These are phyloP conservation scores for Xerocomus amazonicus DNA, from an alignment of 1,284 basidiomycete genomes.

Conservation along the genomic window DNA sequence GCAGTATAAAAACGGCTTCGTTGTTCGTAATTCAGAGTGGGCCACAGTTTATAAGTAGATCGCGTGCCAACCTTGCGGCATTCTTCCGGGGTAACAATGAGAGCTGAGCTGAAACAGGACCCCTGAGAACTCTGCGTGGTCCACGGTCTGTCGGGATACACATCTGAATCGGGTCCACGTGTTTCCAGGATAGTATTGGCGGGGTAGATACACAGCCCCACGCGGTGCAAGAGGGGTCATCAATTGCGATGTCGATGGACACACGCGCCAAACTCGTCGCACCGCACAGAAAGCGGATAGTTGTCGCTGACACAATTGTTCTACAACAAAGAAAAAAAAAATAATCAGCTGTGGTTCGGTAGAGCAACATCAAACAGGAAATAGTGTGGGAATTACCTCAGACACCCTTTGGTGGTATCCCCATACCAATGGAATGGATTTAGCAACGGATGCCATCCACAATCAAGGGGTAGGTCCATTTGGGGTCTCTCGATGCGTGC, in stretches of 20 bases:
- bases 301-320: background rate
- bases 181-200: slow-evolving; percentile 6
- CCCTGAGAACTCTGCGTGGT: slow-evolving; percentile 20
- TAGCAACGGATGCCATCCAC: slow-evolving; percentile 1
- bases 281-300: background rate
- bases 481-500: slow-evolving; percentile 24
- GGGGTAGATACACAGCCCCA: slow-evolving; percentile 15
- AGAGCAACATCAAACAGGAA: background rate
- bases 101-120: slow-evolving; percentile 12
- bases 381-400: background rate
- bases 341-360: background rate
- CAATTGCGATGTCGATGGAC: background rate
- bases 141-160: slow-evolving; percentile 6
- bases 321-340: background rate
- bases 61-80: slow-evolving; percentile 32
- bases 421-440: slow-evolving; percentile 1
- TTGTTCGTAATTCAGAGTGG: slow-evolving; percentile 9
- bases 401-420: slow-evolving; percentile 1
- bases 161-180: slow-evolving; percentile 10
- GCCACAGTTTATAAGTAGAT: slow-evolving; percentile 27
- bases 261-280: slow-evolving; percentile 2
- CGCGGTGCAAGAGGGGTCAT: slow-evolving; percentile 13
- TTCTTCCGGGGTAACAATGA: slow-evolving; percentile 28
- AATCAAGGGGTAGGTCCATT: background rate
- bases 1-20: slow-evolving; percentile 13